These are phyloP conservation scores for Capsicum rhomboideum DNA, from an alignment of 257 asterid genomes.

Conservation along the genomic window DNA sequence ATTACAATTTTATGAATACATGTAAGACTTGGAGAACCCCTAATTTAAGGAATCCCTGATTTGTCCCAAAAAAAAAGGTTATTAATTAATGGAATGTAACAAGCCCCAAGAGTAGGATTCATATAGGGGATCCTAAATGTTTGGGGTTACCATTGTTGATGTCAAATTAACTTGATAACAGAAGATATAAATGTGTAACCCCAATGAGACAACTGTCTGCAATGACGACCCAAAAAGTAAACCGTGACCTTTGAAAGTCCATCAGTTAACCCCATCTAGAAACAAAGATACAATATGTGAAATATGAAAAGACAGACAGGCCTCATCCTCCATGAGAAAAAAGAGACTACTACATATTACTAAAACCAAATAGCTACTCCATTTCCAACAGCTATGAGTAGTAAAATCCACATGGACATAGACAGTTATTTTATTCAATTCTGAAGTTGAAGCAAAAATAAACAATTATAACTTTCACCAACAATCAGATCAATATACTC, in stretches of 20 bases:
- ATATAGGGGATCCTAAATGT: background rate
- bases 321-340: background rate
- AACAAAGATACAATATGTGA: background rate
- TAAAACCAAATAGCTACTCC: background rate
- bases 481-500: background rate
- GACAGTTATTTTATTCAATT: background rate
- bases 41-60: background rate
- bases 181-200: background rate
- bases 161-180: background rate
- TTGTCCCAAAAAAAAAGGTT: background rate
- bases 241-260: background rate
- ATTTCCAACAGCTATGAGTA: background rate
- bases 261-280: background rate
- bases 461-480: background rate
- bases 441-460: background rate
- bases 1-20: background rate
- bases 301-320: background rate
- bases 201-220: background rate
- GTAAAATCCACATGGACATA: background rate
- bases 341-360: background rate
- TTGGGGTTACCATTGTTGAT: background rate
- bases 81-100: background rate
- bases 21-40: background rate
- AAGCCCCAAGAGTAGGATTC: background rate
- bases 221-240: background rate